Percentiles rank a stretch among this genome's conserved stretches.
Conservation (phyloP, 2,329 filamentous ascomycete genomes). For the Colletotrichum sp. region DNA sequence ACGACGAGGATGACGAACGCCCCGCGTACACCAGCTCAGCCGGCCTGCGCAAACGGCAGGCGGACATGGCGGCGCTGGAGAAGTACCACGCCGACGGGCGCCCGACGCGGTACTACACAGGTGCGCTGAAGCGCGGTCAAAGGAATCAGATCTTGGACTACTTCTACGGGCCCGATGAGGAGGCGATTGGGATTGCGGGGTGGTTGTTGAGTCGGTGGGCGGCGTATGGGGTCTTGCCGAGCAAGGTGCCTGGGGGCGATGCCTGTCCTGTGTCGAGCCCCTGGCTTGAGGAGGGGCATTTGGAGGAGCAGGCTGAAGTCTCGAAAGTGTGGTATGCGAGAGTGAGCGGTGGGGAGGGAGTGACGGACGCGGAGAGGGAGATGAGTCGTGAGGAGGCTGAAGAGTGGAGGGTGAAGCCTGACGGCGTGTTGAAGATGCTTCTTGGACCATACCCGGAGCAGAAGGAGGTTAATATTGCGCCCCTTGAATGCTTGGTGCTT, state of each 20-base stretch:
- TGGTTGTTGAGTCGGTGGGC: constrained; percentile 33
- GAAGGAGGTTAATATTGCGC: constrained; percentile 32
- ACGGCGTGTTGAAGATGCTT: constrained; percentile 34
- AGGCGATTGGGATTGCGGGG: constrained; percentile 23
- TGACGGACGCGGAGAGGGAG: background rate
- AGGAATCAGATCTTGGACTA: constrained; percentile 26
- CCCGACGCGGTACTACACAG: constrained; percentile 39
- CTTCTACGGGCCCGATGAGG: constrained; percentile 26
- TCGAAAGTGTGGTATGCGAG: constrained; percentile 19
- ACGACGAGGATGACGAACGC: constrained; percentile 35
- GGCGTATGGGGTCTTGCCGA: constrained; percentile 34
- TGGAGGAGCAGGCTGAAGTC: background rate
- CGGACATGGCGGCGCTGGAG: constrained; percentile 13
- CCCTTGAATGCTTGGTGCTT: constrained; percentile 29
- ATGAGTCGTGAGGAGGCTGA: constrained; percentile 28
- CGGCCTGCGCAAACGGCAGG: constrained; percentile 16
- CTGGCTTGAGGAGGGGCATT: constrained; percentile 24
- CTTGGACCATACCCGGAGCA: constrained; percentile 35
- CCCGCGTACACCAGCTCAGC: constrained; percentile 28
- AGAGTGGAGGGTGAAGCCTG: constrained; percentile 31
- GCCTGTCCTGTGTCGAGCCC: constrained; percentile 15
- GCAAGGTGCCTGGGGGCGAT: background rate
- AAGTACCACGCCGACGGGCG: constrained; percentile 21
- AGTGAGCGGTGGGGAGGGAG: background rate
- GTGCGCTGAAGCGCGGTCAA: constrained; percentile 33